A percentile compares a stretch with the other conserved stretches of the same genome.
phyloP scores from a whole-genome alignment of 1,139 yeast species.

The Taiozyma sp. region DNA sequence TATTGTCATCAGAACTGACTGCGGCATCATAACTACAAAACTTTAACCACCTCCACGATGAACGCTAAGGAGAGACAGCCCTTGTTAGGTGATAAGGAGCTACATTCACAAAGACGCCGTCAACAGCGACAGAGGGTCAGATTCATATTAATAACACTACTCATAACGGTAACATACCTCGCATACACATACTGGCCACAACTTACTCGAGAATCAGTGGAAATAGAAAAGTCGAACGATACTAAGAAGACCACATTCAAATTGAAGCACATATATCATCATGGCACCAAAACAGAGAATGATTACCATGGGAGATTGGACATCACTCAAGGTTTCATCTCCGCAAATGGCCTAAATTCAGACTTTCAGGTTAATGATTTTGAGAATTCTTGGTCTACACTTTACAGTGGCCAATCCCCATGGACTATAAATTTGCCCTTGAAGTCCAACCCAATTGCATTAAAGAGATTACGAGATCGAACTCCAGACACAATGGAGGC shows the following conservation, averaged over 20 bases:
- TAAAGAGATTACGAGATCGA: slow-evolving; percentile 51
- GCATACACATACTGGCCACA: neutral
- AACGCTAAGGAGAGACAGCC: neutral
- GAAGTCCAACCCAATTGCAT: slow-evolving; percentile 18
- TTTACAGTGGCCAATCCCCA: slow-evolving; percentile 36
- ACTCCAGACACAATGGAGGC: slow-evolving; percentile 63
- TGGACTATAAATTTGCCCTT: slow-evolving; percentile 36
- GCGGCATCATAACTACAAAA: no score
- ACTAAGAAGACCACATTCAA: slow-evolving; percentile 9
- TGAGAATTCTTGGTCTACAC: slow-evolving; percentile 37
- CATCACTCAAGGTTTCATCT: slow-evolving; percentile 36
- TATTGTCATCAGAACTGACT: neutral
- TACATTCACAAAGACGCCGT: neutral
- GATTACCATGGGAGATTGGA: slow-evolving; percentile 42
- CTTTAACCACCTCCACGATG: neutral
- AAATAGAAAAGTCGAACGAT: neutral
- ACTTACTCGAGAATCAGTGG: neutral
- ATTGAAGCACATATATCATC: slow-evolving; percentile 45
- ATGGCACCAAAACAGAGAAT: slow-evolving; percentile 39
- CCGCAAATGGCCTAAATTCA: slow-evolving; percentile 19
- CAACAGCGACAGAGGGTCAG: neutral
- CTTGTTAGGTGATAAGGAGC: neutral
- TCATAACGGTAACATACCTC: neutral
- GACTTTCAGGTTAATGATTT: slow-evolving; percentile 1
- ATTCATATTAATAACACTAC: neutral